Base-by-base conservation (phyloP, 140 eudicot genomes). In the Senecio squalidus region DNA sequence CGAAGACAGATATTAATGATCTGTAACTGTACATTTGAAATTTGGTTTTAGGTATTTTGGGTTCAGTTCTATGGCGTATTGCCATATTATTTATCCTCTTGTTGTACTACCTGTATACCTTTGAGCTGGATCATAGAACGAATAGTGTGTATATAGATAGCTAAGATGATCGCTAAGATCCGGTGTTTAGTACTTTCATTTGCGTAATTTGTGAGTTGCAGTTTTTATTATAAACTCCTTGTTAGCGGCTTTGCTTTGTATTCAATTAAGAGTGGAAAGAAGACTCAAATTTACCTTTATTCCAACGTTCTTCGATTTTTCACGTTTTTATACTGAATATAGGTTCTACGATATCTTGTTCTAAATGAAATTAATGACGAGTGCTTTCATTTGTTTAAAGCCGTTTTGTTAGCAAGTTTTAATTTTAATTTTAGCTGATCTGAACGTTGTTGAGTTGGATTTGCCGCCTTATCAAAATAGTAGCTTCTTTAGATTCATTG, bases 31-130 rank as follows among this genome's bases (percentile, higher is more conserved):
- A 59, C 39, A 51, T 43, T 47, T 45, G 56, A 45, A 14, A 62
- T 21, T 68, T n/a, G 8, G 20, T 18, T 22, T 55, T 69, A 40
- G 40, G 25, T 49, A 14, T 54, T 60, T 56, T 41, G 45, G 60
- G 29, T 16, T 0, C 0, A 44, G 24, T 38, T 51, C n/a, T 5
- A 24, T 50, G 52, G 53, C 38, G 51, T 28, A 26, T 4, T 64
- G 60, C 9, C 28, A 7, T 36, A 28, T 40, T 66, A 25, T 39
- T 29, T 39, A 24, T 33, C 62, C 15, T 31, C 58, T 44, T 67
- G 74, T 74, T 74, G 70, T 60, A 67, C 70, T 47, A 53, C 41
- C 34, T 62, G 70, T 70, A 54, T 70, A 30, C 70, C 43, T 70
- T 53, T 27, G 57, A 66, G 59, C n/a, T 63, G 44, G 71, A 63